Percentiles rank a stretch among this genome's conserved stretches.
Evolutionary conservation across 352 stramenopile species (phyloP).

Genomic region (Pythium brachiatum): DNA sequence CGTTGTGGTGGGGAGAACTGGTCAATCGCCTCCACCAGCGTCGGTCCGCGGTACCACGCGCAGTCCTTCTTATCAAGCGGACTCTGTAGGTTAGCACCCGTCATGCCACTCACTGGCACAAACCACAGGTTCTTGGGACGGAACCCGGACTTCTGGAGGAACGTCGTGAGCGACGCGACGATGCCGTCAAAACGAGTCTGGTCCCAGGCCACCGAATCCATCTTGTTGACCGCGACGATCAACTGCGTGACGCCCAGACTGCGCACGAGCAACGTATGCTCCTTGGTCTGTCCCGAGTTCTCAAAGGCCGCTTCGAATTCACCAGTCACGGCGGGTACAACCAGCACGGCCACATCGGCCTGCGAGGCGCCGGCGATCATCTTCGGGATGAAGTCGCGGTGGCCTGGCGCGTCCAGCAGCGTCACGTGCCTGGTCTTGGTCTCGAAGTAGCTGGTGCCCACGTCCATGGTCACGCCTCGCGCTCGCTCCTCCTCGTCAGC

Average conservation of each 20-base stretch:
- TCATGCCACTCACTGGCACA: conserved; percentile 86
- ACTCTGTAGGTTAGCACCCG: conserved; percentile 79
- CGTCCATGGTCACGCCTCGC: conserved; percentile 98
- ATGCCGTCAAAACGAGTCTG: conserved; percentile 81
- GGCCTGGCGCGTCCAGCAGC: conserved; percentile 95
- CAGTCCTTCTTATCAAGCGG: conserved; percentile 44
- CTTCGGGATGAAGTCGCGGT: conserved; percentile 97
- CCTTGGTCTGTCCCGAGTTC: conserved; percentile 95
- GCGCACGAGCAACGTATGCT: conserved; percentile 94
- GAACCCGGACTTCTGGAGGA: conserved; percentile 76
- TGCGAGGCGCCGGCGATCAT: conserved; percentile 96
- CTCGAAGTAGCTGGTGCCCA: conserved; percentile 93
- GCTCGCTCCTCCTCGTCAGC: conserved; percentile 85
- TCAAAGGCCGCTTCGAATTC: conserved; percentile 96
- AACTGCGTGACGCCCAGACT: conserved; percentile 94
- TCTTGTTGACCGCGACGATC: conserved; percentile 98
- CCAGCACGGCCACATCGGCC: conserved; percentile 91
- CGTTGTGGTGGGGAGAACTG: conserved; percentile 69
- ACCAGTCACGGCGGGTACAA: conserved; percentile 92
- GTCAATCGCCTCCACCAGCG: conserved; percentile 82
- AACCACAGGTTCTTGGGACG: conserved; percentile 81
- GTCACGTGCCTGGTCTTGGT: conserved; percentile 91
- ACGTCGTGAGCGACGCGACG: conserved; percentile 64
- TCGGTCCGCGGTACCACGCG: conserved; percentile 75
- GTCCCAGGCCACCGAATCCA: conserved; percentile 91